Evolutionary conservation across 495 filamentous ascomycete genomes (phyloP), one percentile per base, ranked within the genome.

Genomic region (Parathielavia hyrcaniae): DNA sequence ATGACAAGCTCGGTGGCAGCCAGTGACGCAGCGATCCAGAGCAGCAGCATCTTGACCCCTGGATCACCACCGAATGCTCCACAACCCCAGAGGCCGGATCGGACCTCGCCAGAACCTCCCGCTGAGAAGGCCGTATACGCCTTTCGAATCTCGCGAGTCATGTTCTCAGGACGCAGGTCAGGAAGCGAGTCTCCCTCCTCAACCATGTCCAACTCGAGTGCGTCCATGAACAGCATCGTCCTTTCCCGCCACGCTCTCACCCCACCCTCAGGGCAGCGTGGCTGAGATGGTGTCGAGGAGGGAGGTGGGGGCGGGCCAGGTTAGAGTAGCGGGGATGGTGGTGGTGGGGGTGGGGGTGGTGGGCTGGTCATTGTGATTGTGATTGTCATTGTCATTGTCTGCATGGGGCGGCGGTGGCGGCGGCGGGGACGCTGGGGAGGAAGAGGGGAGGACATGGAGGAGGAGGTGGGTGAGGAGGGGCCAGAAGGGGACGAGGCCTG

Each of bases 391-490:
- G n/a, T n/a, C n/a, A n/a, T n/a, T n/a, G n/a, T n/a, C n/a, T n/a
- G n/a, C n/a, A n/a, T n/a, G n/a, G n/a, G n/a, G n/a, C n/a, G n/a
- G n/a, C n/a, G n/a, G n/a, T n/a, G n/a, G n/a, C n/a, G n/a, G n/a
- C n/a, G n/a, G n/a, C n/a, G n/a, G n/a, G n/a, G n/a, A n/a, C n/a
- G n/a, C n/a, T n/a, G n/a, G n/a, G n/a, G n/a, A n/a, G n/a, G n/a
- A n/a, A n/a, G n/a, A n/a, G n/a, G n/a, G n/a, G n/a, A n/a, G n/a
- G n/a, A n/a, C n/a, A n/a, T n/a, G 69, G 9, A 52, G 22, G 3
- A 76, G 73, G 53, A 84, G 69, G 35, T 75, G 73, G 63, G 79
- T 74, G 63, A 82, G 71, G 73, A 83, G 78, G 38, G 61, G 48
- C 64, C 61, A 68, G 43, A 64, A 62, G 2, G 61, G 46, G 22